phyloP scores from a whole-genome alignment of 805 yeast species.

The Saturnispora besseyi region DNA sequence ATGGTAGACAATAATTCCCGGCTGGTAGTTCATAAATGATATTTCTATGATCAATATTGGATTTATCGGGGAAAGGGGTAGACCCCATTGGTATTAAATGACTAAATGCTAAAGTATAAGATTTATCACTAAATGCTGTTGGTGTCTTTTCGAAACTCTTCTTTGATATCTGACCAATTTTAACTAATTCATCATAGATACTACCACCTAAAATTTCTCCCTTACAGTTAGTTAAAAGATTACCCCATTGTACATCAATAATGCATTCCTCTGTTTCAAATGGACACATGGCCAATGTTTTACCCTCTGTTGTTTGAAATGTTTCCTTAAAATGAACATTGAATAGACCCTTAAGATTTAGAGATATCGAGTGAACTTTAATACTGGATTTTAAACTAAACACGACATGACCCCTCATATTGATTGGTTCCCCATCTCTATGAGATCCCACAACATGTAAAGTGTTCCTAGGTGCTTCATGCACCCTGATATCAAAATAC shows the following conservation, averaged over 20 bases:
- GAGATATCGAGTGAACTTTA: slow-evolving; percentile 31
- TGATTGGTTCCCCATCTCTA: slow-evolving; percentile 35
- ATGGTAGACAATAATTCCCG: slow-evolving; percentile 47
- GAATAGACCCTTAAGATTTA: slow-evolving; percentile 36
- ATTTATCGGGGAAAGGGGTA: slow-evolving; percentile 28
- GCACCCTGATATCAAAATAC: slow-evolving; percentile 24
- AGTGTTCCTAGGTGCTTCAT: slow-evolving; percentile 34
- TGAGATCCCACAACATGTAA: slow-evolving; percentile 37
- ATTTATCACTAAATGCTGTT: neutral
- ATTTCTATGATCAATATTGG: slow-evolving; percentile 4
- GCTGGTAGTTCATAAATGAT: slow-evolving; percentile 33
- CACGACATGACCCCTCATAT: slow-evolving; percentile 40
- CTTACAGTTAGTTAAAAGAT: slow-evolving; percentile 32
- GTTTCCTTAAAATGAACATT: slow-evolving; percentile 34
- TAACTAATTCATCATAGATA: neutral
- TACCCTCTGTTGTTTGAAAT: slow-evolving; percentile 21
- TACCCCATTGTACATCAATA: slow-evolving; percentile 39
- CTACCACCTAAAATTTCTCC: slow-evolving; percentile 28
- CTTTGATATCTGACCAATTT: neutral
- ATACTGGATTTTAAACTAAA: slow-evolving; percentile 35
- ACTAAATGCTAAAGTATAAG: neutral
- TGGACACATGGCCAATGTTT: slow-evolving; percentile 24
- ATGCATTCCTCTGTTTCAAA: slow-evolving; percentile 33
- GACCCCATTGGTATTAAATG: slow-evolving; percentile 16
- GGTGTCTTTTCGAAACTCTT: neutral